A percentile compares a stretch with the other conserved stretches of the same genome.
These are phyloP conservation scores for Styphnolobium japonicum DNA, from an alignment of 306 rosid genomes.

Conservation along the genomic window DNA sequence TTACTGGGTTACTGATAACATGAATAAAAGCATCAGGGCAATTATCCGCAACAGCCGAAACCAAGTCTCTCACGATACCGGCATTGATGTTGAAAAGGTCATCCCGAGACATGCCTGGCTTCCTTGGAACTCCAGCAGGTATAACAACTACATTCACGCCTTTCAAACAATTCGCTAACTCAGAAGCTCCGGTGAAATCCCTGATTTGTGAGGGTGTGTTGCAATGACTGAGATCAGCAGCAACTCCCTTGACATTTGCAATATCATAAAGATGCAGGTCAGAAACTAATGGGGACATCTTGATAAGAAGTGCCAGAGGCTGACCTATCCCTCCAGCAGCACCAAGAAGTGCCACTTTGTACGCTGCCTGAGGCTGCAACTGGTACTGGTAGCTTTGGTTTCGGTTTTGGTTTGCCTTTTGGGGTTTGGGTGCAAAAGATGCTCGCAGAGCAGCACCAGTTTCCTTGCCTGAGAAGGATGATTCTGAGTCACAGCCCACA, in stretches of 20 bases:
- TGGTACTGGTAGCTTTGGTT: slow-evolving; percentile 25
- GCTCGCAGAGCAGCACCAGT: slow-evolving; percentile 48
- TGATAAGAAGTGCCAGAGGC: slow-evolving; percentile 82
- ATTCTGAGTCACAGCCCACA: slow-evolving; percentile 42
- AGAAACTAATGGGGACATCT: slow-evolving; percentile 94
- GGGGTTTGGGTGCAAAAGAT: slow-evolving; percentile 56
- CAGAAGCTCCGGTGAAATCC: slow-evolving; percentile 83
- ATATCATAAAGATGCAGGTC: slow-evolving; percentile 85
- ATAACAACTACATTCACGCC: slow-evolving; percentile 87
- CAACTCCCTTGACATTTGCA: slow-evolving; percentile 94
- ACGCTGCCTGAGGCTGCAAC: slow-evolving; percentile 80
- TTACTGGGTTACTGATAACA: slow-evolving; percentile 89
- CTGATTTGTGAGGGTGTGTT: slow-evolving; percentile 86
- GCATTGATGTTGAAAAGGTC: slow-evolving; percentile 98
- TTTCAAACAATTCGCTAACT: slow-evolving; percentile 61
- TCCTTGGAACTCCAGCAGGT: slow-evolving; percentile 98
- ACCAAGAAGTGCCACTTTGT: slow-evolving; percentile 89
- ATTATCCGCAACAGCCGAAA: slow-evolving; percentile 88
- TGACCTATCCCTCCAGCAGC: slow-evolving; percentile 99
- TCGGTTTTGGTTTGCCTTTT: slow-evolving; percentile 35
- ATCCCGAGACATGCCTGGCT: slow-evolving; percentile 98
- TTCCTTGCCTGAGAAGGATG: slow-evolving; percentile 61
- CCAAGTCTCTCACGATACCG: slow-evolving; percentile 79
- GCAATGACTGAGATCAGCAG: slow-evolving; percentile 97
- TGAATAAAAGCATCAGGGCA: slow-evolving; percentile 92